Base-by-base conservation (phyloP, 805 yeast genomes). In the Candida lessepsii region DNA sequence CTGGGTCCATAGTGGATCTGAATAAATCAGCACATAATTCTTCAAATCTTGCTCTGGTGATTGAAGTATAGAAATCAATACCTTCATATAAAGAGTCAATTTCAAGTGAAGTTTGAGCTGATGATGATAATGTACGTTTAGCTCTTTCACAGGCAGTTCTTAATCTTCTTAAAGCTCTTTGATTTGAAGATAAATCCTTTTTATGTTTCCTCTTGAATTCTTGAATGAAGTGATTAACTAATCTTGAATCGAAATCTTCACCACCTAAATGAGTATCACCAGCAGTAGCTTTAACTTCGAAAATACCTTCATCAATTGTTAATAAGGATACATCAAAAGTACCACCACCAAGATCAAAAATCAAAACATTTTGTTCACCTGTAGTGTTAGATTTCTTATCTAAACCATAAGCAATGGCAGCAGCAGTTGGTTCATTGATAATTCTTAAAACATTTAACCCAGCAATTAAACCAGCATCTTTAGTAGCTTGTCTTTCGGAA, bases 61-160 rank as follows among this genome's bases (percentile, higher is more conserved):
- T 76, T 47, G 96, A 81, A 70, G 93, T 96, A 51, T 90, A 82
- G 73, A 93, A 89, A 69, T 91, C 98, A 64, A 87, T 79, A 66
- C 98, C 98, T 56, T 91, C 96, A 59, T 73, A 85, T 58, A 91
- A 82, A 35, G 97, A 86, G 69, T 91, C 99, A 58, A 91, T 90
- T 74, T 93, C 98, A 60, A 91, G 83, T 62, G 96, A 85, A 32
- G 96, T 85, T 46, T 96, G 88, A 78, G 90, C 88, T 70, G 91
- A 96, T 45, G 95, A 83, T 15, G 97, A 90, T 61, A 91, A 76
- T 30, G 96, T 81, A 75, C 99, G 85, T 81, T 91, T 91, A 40
- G 98, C 98, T 78, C 93, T 88, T 76, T 90, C 98, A 63, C 89
- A 96, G 65, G 91, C 97, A 63, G 96, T 86, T 83, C 91, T 90